Conservation (phyloP, 1,139 yeast species). For the Candida sp. region DNA sequence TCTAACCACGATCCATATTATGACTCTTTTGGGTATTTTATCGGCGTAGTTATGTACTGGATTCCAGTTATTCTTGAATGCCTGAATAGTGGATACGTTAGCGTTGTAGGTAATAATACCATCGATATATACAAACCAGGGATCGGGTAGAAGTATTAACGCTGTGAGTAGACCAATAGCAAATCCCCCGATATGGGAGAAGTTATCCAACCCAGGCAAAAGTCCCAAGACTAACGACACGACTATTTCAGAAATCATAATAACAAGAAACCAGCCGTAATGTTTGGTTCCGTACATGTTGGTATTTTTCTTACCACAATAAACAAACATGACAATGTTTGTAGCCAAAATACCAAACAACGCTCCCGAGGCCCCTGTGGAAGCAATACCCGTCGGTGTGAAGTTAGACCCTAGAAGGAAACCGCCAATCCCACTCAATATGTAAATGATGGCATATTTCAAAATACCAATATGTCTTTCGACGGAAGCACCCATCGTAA, state of each 20-base stretch:
- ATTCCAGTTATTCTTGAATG: conserved; percentile 41
- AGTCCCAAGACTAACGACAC: conserved; percentile 64
- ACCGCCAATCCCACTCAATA: conserved; percentile 65
- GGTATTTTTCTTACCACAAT: conserved; percentile 49
- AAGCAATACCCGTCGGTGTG: conserved; percentile 66
- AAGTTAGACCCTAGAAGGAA: conserved; percentile 70
- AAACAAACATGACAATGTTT: conserved; percentile 54
- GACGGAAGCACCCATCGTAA: conserved; percentile 60
- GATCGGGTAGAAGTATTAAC: conserved; percentile 55
- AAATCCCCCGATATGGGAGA: conserved; percentile 77
- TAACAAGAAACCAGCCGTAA: conserved; percentile 40
- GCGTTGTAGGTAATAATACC: conserved; percentile 40
- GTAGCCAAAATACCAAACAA: conserved; percentile 69
- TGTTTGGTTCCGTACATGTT: conserved; percentile 41
- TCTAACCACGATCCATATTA: conserved; percentile 51
- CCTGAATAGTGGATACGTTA: conserved; percentile 35
- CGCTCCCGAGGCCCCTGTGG: conserved; percentile 77
- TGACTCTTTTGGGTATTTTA: conserved; percentile 31
- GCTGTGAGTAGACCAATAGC: conserved; percentile 58
- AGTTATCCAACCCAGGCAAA: conserved; percentile 73
- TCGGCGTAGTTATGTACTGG: conserved; percentile 33
- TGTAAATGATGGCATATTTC: conserved; percentile 54
- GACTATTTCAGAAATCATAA: conserved; percentile 55
- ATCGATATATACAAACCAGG: conserved; percentile 45
- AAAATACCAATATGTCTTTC: conserved; percentile 58